Evolutionary conservation across 306 rosid species (phyloP).

Genomic region (Fragaria iinumae): DNA sequence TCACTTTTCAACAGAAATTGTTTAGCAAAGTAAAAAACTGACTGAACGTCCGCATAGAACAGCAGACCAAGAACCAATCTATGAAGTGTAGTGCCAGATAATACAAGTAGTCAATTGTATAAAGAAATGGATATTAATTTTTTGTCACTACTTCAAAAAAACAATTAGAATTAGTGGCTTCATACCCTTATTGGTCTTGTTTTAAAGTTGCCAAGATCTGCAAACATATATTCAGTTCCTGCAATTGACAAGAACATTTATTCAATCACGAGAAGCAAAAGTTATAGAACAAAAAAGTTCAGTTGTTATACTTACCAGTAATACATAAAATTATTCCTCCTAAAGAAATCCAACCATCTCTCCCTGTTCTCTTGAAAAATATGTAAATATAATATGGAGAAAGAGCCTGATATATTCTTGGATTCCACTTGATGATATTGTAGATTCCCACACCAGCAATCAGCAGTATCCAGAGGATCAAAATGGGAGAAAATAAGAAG

Average conservation of each 20-base stretch:
- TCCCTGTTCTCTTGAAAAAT: slow-evolving; percentile 67
- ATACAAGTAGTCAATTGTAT: background rate
- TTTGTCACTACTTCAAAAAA: background rate
- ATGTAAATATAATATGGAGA: slow-evolving; percentile 75
- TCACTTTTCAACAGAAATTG: slow-evolving; percentile 7
- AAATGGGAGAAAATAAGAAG: slow-evolving; percentile 66
- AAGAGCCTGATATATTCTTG: slow-evolving; percentile 67
- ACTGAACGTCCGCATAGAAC: background rate
- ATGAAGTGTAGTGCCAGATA: background rate
- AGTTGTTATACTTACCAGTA: slow-evolving; percentile 51
- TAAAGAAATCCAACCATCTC: slow-evolving; percentile 72
- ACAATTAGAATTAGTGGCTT: slow-evolving; percentile 23
- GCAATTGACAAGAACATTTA: slow-evolving; percentile 37
- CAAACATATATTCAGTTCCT: slow-evolving; percentile 83
- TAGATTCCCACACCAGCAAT: slow-evolving; percentile 66
- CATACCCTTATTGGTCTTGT: slow-evolving; percentile 76
- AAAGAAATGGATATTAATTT: background rate
- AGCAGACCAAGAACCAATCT: background rate
- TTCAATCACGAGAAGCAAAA: slow-evolving; percentile 14
- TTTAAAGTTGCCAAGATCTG: slow-evolving; percentile 71
- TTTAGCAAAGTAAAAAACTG: slow-evolving; percentile 12
- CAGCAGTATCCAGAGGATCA: slow-evolving; percentile 68
- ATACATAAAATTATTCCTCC: slow-evolving; percentile 73
- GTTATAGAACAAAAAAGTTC: slow-evolving; percentile 16
- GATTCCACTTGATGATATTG: slow-evolving; percentile 77